Evolutionary conservation across 148 eudicot genomes (phyloP).

Genomic region (Linanthus parryae): DNA sequence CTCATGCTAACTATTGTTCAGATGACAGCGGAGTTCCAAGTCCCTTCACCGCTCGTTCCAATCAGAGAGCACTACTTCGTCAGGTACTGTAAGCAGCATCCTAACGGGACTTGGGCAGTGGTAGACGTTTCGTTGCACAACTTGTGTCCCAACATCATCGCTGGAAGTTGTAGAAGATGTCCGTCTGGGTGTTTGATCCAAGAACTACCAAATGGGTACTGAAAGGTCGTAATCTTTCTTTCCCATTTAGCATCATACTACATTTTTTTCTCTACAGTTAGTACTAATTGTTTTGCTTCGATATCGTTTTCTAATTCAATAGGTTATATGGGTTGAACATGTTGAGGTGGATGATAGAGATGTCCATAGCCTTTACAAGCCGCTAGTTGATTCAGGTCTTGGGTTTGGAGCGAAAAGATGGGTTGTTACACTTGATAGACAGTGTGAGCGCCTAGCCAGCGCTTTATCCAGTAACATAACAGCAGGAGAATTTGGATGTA

Average conservation of each 20-base stretch:
- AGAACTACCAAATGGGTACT: constrained; percentile 69
- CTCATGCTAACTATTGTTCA: constrained; percentile 4
- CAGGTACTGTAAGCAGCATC: constrained; percentile 67
- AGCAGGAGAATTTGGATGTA: constrained; percentile 91
- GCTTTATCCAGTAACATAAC: constrained; percentile 73
- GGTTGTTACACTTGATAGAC: constrained; percentile 63
- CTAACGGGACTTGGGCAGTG: constrained; percentile 63
- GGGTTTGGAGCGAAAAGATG: constrained; percentile 78
- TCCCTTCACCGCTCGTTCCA: constrained; percentile 73
- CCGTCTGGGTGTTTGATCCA: constrained; percentile 80
- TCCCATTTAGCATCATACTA: background rate
- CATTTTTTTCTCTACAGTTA: background rate
- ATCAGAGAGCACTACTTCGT: constrained; percentile 68
- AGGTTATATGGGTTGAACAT: constrained; percentile 64
- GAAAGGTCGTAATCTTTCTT: constrained; percentile 37
- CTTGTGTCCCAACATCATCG: constrained; percentile 40
- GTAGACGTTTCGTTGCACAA: constrained; percentile 74
- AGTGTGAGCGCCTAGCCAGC: constrained; percentile 81
- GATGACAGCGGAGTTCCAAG: constrained; percentile 84
- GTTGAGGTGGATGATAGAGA: constrained; percentile 65
- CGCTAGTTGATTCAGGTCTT: constrained; percentile 54
- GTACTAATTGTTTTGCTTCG: background rate
- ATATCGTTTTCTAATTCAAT: background rate
- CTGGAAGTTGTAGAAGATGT: constrained; percentile 53
- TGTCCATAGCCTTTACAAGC: constrained; percentile 51